Conservation (phyloP, 1,284 basidiomycete species). For the Marasmius tenuissimus region DNA sequence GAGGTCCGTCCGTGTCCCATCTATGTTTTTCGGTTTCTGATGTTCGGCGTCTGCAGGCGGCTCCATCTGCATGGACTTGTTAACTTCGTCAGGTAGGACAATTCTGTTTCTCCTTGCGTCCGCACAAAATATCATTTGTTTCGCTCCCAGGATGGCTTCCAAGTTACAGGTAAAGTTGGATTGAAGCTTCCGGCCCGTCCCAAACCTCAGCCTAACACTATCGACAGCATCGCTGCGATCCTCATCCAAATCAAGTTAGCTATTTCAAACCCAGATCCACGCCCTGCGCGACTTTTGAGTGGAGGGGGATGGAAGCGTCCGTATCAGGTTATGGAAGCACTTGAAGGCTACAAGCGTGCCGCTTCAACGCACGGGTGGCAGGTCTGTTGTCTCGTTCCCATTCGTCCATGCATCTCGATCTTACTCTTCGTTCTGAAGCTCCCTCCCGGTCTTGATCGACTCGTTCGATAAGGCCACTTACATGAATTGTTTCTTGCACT, state of each 20-base stretch:
- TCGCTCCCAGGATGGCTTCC: constrained; percentile 53
- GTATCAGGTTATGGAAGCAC: constrained; percentile 51
- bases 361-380: constrained; percentile 59
- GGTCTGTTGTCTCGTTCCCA: constrained; percentile 29
- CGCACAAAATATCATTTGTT: too few species aligned
- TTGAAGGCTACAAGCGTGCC: constrained; percentile 57
- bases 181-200: background rate
- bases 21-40: constrained; percentile 1
- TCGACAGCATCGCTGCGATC: constrained; percentile 53
- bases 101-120: constrained; percentile 13
- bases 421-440: constrained; percentile 4
- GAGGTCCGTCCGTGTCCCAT: constrained; percentile 36
- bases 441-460: constrained; percentile 13
- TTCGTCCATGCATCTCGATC: background rate
- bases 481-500: background rate
- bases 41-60: constrained; percentile 39
- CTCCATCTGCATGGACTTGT: constrained; percentile 68
- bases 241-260: constrained; percentile 64
- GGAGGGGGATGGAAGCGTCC: constrained; percentile 42
- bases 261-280: constrained; percentile 58
- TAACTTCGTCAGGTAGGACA: constrained; percentile 54
- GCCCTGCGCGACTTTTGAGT: constrained; percentile 46
- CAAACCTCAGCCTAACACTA: background rate
- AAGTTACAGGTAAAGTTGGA: constrained; percentile 51
- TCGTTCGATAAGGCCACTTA: constrained; percentile 6